phyloP scores from a whole-genome alignment of 2,329 filamentous ascomycete species.

The Penicillium concentricum region DNA sequence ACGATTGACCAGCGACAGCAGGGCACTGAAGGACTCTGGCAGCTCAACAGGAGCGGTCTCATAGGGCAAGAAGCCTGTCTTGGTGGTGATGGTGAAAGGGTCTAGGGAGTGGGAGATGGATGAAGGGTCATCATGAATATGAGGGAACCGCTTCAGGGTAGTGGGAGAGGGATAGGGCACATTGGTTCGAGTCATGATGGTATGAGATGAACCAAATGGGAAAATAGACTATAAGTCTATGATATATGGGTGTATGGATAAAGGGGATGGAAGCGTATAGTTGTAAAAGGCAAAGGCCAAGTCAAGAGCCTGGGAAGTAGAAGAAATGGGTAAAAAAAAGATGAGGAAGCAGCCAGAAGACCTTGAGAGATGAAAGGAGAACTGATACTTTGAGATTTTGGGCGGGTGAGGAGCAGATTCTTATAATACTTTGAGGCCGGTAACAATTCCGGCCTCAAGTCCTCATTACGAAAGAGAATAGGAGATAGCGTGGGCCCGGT shows the following conservation, averaged over 20 bases:
- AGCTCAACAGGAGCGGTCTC: conserved; percentile 50
- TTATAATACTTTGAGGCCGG: conserved; percentile 48
- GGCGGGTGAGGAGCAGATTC: conserved; percentile 35
- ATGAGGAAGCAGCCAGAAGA: not conserved
- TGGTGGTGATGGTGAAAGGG: conserved; percentile 50
- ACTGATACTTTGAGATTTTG: conserved; percentile 18
- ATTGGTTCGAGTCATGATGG: conserved; percentile 39
- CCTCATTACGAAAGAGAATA: conserved; percentile 40
- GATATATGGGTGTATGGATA: not conserved
- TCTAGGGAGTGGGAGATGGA: conserved; percentile 43
- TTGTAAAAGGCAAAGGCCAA: conserved; percentile 12
- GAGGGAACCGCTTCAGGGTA: conserved; percentile 43
- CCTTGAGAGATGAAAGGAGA: conserved; percentile 18
- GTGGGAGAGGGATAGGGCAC: conserved; percentile 31
- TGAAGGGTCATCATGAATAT: conserved; percentile 45
- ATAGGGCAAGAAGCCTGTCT: conserved; percentile 47
- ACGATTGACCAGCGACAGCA: conserved; percentile 70
- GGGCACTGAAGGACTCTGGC: conserved; percentile 68
- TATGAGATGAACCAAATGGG: not conserved
- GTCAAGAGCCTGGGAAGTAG: conserved; percentile 14
- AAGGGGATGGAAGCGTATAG: not conserved
- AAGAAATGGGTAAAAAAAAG: conserved; percentile 21
- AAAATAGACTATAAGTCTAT: not conserved
- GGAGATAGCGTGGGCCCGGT: conserved; percentile 26
- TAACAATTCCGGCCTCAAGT: conserved; percentile 47